Evolutionary conservation across 306 rosid species (phyloP).

Genomic region (Styphnolobium japonicum): DNA sequence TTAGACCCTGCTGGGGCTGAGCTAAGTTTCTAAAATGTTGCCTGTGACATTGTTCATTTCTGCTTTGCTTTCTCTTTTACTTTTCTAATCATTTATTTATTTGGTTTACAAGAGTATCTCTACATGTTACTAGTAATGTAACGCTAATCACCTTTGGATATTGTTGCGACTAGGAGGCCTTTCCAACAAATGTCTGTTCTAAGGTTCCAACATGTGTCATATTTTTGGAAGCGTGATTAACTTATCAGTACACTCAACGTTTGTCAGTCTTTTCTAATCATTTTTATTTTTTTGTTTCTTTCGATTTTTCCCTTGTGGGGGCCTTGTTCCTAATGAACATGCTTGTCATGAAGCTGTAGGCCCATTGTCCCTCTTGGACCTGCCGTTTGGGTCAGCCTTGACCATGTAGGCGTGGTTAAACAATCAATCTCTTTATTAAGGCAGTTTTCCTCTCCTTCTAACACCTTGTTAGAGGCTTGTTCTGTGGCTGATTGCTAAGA

Average conservation of each 20-base stretch:
- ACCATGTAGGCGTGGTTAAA: slow-evolving; percentile 19
- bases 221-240: too few species aligned
- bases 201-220: too few species aligned
- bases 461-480: slow-evolving; percentile 33
- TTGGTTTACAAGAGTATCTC: too few species aligned
- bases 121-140: too few species aligned
- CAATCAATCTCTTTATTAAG: slow-evolving; percentile 34
- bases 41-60: slow-evolving; percentile 39
- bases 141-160: too few species aligned
- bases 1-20: slow-evolving; percentile 21
- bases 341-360: slow-evolving; percentile 80
- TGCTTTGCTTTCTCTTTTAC: slow-evolving; percentile 42
- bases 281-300: slow-evolving; percentile 39
- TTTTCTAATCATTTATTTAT: slow-evolving; percentile 39
- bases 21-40: slow-evolving; percentile 32
- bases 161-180: too few species aligned
- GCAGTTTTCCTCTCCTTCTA: slow-evolving; percentile 35
- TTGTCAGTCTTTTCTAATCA: too few species aligned
- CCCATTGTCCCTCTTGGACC: slow-evolving; percentile 27
- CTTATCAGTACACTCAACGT: too few species aligned
- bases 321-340: slow-evolving; percentile 55
- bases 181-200: too few species aligned
- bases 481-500: slow-evolving; percentile 21
- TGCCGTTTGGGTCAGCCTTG: neutral
- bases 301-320: slow-evolving; percentile 34